These are phyloP conservation scores for Leptodermis oblonga DNA, from an alignment of 257 asterid genomes.

Conservation along the genomic window DNA sequence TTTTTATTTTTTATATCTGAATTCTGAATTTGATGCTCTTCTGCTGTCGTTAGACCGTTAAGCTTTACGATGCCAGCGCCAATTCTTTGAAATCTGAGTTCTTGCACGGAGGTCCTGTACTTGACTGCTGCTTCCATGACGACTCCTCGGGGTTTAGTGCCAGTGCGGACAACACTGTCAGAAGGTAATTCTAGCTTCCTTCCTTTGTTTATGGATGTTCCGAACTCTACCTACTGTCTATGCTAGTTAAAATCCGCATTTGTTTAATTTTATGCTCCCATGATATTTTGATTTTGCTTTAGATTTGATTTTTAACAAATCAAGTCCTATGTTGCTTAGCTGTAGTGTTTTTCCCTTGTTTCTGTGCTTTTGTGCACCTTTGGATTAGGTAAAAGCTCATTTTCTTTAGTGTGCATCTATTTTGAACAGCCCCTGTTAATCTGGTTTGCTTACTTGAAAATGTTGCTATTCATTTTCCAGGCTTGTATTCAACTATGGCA, in stretches of 20 bases:
- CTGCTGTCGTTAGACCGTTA: slow-evolving; percentile 44
- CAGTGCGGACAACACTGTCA: slow-evolving; percentile 66
- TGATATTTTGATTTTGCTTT: background rate
- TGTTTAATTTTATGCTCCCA: background rate
- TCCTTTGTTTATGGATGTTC: background rate
- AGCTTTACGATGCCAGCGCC: slow-evolving; percentile 89
- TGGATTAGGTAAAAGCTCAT: background rate
- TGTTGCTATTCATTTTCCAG: slow-evolving; percentile 29
- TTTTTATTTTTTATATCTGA: too few relatives aligned
- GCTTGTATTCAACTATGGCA: slow-evolving; percentile 62
- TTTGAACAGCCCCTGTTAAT: background rate
- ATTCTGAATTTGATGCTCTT: background rate
- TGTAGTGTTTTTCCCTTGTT: background rate
- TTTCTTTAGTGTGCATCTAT: background rate
- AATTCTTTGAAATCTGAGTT: slow-evolving; percentile 76
- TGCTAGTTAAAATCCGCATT: background rate
- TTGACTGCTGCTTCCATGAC: slow-evolving; percentile 90
- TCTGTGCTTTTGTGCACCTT: background rate
- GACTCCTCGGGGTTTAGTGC: slow-evolving; percentile 93
- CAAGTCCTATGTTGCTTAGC: background rate
- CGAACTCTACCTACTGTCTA: background rate
- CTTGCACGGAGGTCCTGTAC: slow-evolving; percentile 77
- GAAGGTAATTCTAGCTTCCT: slow-evolving; percentile 45
- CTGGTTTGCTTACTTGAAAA: slow-evolving; percentile 1
- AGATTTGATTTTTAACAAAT: background rate